phyloP scores from a whole-genome alignment of 2,329 filamentous ascomycete genomes.

The Grosmannia serpens region DNA sequence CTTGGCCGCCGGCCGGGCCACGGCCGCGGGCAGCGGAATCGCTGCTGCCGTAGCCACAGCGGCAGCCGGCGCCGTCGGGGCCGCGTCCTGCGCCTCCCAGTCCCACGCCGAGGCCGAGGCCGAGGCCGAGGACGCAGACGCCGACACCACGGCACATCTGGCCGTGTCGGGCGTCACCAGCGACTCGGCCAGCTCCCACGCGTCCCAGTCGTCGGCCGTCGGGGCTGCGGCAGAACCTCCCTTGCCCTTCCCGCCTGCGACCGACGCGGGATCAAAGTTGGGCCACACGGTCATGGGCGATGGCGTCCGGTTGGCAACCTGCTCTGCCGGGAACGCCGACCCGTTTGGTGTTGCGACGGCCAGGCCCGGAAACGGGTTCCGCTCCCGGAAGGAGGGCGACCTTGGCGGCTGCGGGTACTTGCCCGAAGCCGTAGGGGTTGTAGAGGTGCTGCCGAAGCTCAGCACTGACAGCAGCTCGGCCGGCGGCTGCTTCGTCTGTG shows the following conservation, averaged over 20 bases:
- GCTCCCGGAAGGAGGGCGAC: slow-evolving; percentile 40
- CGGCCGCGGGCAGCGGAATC: neutral
- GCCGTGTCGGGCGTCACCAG: neutral
- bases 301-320: slow-evolving; percentile 20
- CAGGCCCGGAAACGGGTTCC: slow-evolving; percentile 40
- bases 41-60: neutral
- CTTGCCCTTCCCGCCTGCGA: slow-evolving; percentile 11
- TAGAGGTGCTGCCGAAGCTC: slow-evolving; percentile 17
- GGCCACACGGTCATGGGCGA: slow-evolving; percentile 37
- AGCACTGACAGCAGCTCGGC: slow-evolving; percentile 20
- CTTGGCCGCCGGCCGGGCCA: neutral
- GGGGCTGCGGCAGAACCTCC: slow-evolving; percentile 15
- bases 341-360: slow-evolving; percentile 31
- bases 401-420: slow-evolving; percentile 36
- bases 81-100: slow-evolving; percentile 33
- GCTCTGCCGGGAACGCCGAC: slow-evolving; percentile 20
- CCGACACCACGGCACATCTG: neutral
- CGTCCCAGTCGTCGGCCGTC: slow-evolving; percentile 32
- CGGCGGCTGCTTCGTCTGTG: slow-evolving; percentile 14
- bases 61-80: neutral
- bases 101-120: slow-evolving; percentile 29
- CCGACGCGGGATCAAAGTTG: slow-evolving; percentile 16
- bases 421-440: neutral
- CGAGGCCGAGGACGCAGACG: slow-evolving; percentile 3
- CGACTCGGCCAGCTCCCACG: slow-evolving; percentile 15